Base-by-base conservation (phyloP, 202 grass and related monocot genomes). In the Musa balbisiana region DNA sequence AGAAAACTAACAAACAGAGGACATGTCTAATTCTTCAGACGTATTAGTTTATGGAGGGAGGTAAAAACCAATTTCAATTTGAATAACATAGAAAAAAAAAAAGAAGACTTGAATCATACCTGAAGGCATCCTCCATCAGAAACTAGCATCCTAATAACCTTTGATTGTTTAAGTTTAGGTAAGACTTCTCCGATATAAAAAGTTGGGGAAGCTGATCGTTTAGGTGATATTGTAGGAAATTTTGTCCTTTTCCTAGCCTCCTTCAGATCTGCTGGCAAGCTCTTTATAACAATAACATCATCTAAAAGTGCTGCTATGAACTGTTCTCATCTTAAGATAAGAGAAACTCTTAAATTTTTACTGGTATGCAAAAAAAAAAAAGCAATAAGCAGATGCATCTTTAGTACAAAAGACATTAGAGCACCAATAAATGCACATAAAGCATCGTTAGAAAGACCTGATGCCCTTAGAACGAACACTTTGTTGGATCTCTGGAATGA, bases 401-500 rank as follows among this genome's bases (percentile, higher is more conserved):
- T 67, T 79, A 62, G 72, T 29, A 78, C 64, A 87, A 74, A 27
- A 80, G 17, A 14, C 13, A 11, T 27, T 55, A 81, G 53, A 83
- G 11, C 19, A 73, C 59, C 54, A 80, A 54, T 64, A 80, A 68
- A 26, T 66, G 25, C 50, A 85, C 71, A 74, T 9, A 13, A 63
- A 73, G 62, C 64, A 74, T 80, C 2, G 0, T 77, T 24, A 67
- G 55, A 22, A 64, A 53, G 33, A 99, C 95, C 91, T 99, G 78
- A 99, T 92, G 68, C 91, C 89, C 92, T 88, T 99, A 74, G 95
- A 90, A 64, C 89, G 87, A 80, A 90, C 85, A 55, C 87, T 92
- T 70, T 88, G 89, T 87, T 99, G 91, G 73, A 99, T 91, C 77
- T 99, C 95, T 79, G 95, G 95, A 84, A 99, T 88, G 80, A 99